These are phyloP conservation scores for Chaetomiaceae sp. DNA, from an alignment of 2,329 filamentous ascomycete species.

Conservation along the genomic window DNA sequence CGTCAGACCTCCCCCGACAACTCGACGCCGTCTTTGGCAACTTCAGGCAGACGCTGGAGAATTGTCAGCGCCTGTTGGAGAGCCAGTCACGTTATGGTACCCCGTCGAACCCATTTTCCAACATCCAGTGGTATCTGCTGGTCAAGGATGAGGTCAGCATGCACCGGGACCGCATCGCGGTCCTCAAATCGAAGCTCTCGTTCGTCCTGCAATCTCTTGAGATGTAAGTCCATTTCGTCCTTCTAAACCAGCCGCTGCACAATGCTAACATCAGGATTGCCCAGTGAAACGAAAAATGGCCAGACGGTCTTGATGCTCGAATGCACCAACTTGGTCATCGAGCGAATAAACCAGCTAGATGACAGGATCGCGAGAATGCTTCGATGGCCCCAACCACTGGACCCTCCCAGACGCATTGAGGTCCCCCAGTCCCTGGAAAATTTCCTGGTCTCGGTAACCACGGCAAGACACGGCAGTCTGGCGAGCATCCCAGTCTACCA, in stretches of 20 bases:
- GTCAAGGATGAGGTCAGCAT: conserved; percentile 17
- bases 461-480: not conserved
- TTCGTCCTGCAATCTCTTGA: conserved; percentile 14
- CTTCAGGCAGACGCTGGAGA: conserved; percentile 11
- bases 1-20: not conserved
- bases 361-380: not conserved
- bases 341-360: not conserved
- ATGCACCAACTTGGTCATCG: not conserved
- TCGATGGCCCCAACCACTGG: not conserved
- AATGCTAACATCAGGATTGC: not conserved
- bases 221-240: not conserved
- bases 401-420: not conserved
- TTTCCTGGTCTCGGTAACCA: not conserved
- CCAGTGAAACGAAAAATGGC: not conserved
- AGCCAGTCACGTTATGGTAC: not conserved
- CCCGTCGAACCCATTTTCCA: conserved; percentile 5
- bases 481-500: not conserved
- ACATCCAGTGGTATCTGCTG: conserved; percentile 13
- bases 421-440: not conserved
- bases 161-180: conserved; percentile 17
- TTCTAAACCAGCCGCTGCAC: not conserved
- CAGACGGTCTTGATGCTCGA: not conserved
- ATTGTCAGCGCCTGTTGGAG: conserved; percentile 11
- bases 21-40: conserved; percentile 3
- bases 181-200: conserved; percentile 14